These are phyloP conservation scores for Pichia cephalocereana DNA, from an alignment of 805 yeast genomes.

Conservation along the genomic window DNA sequence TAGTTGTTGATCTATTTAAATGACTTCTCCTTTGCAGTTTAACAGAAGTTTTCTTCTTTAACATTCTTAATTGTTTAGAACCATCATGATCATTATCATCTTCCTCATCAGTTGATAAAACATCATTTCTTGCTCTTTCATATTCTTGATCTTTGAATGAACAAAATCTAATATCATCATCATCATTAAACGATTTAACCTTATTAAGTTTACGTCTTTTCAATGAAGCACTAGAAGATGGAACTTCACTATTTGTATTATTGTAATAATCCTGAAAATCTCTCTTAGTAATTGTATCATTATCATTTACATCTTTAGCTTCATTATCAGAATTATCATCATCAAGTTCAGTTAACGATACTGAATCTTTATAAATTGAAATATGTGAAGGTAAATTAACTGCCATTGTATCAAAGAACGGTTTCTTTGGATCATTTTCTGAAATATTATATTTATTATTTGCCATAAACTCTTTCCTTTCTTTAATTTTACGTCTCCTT, in stretches of 20 bases:
- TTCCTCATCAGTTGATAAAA: conserved; percentile 13
- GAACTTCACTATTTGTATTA: conserved; percentile 8
- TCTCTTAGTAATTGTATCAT: conserved; percentile 11
- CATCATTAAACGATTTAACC: conserved; percentile 1
- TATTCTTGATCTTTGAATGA: conserved; percentile 8
- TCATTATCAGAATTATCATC: conserved; percentile 12
- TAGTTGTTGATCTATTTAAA: neutral
- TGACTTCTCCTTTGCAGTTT: conserved; percentile 45
- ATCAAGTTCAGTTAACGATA: conserved; percentile 12
- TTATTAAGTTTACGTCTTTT: conserved; percentile 11
- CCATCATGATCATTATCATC: conserved; percentile 25
- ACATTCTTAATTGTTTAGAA: conserved; percentile 28
- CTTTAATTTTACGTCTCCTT: conserved; percentile 9
- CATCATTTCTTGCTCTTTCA: conserved; percentile 2
- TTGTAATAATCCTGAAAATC: conserved; percentile 6
- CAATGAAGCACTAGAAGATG: conserved; percentile 11
- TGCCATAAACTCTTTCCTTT: conserved; percentile 35
- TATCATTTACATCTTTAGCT: conserved; percentile 15
- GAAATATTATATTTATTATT: conserved; percentile 15
- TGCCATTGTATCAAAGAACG: conserved; percentile 12
- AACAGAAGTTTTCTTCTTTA: conserved; percentile 27
- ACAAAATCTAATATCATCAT: conserved; percentile 7
- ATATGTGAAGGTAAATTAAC: conserved; percentile 9
- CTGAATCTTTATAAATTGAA: conserved; percentile 6
- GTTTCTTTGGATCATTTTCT: conserved; percentile 9